Percentiles rank a stretch among this genome's conserved stretches.
Evolutionary conservation across 805 yeast genomes (phyloP).

Genomic region (Kodamaea leandrae): DNA sequence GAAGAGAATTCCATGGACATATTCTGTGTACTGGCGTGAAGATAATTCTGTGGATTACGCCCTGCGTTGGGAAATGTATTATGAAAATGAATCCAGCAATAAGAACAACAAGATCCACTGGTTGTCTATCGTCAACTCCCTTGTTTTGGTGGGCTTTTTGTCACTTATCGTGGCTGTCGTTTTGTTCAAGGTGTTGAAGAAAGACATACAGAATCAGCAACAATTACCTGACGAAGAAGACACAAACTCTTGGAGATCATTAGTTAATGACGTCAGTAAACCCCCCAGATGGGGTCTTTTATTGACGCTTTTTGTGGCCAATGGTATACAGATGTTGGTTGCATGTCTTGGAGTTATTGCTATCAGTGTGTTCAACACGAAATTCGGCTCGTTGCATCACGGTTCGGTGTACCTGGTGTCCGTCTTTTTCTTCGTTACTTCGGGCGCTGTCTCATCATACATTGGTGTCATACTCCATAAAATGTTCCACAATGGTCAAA

Average conservation of each 20-base stretch:
- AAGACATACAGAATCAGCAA: conserved; percentile 40
- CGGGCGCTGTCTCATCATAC: conserved; percentile 75
- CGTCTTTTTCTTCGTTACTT: conserved; percentile 55
- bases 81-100: conserved; percentile 50
- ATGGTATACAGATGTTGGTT: conserved; percentile 72
- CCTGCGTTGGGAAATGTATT: conserved; percentile 72
- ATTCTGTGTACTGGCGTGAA: conserved; percentile 86
- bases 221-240: conserved; percentile 7
- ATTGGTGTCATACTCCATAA: conserved; percentile 63
- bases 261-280: conserved; percentile 52
- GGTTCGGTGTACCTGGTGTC: conserved; percentile 67
- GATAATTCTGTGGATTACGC: conserved; percentile 63
- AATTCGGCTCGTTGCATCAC: conserved; percentile 47
- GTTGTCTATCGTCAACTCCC: conserved; percentile 71
- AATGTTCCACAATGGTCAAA: conserved; percentile 44
- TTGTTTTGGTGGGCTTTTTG: conserved; percentile 59
- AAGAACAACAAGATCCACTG: conserved; percentile 60
- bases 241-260: conserved; percentile 45
- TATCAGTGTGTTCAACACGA: conserved; percentile 43
- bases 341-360: conserved; percentile 61
- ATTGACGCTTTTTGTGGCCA: conserved; percentile 59
- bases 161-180: conserved; percentile 66
- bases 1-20: conserved; percentile 69
- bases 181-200: conserved; percentile 52
- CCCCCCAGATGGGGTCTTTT: conserved; percentile 48